Evolutionary conservation across 2,329 filamentous ascomycete genomes (phyloP).

Genomic region (Ceratocystis huliohia): DNA sequence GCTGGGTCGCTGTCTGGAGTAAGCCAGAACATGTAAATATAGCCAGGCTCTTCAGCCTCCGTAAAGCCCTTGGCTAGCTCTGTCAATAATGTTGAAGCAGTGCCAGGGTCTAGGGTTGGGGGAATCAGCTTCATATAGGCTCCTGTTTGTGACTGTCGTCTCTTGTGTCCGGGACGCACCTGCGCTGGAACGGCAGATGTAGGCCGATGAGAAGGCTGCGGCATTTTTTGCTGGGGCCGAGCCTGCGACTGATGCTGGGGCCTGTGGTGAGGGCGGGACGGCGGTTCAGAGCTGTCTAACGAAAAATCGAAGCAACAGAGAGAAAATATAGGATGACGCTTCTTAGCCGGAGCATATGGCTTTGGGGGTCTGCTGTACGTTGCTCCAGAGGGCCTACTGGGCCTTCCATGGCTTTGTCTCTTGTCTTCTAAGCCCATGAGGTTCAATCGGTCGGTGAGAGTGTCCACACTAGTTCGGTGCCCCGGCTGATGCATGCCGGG

Average conservation of each 20-base stretch:
- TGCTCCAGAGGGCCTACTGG: slow-evolving; percentile 21
- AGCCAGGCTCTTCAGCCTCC: slow-evolving; percentile 67
- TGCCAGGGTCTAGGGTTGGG: slow-evolving; percentile 49
- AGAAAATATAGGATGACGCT: slow-evolving; percentile 9
- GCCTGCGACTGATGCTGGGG: not conserved
- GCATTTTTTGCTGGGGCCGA: slow-evolving; percentile 26
- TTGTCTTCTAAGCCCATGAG: slow-evolving; percentile 51
- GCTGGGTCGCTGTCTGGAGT: slow-evolving; percentile 41
- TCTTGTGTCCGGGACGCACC: slow-evolving; percentile 27
- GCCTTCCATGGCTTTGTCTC: slow-evolving; percentile 27
- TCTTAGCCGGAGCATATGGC: slow-evolving; percentile 10
- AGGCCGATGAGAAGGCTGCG: slow-evolving; percentile 32
- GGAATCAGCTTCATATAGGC: slow-evolving; percentile 56
- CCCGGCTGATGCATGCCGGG: slow-evolving; percentile 27
- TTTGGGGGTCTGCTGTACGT: slow-evolving; percentile 20
- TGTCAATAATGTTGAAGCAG: slow-evolving; percentile 55
- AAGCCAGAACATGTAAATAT: slow-evolving; percentile 98
- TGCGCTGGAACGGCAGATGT: slow-evolving; percentile 37
- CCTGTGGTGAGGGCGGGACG: not conserved
- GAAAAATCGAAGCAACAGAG: slow-evolving; percentile 16
- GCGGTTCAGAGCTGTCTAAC: not conserved
- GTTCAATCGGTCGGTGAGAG: slow-evolving; percentile 66
- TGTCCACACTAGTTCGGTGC: slow-evolving; percentile 70
- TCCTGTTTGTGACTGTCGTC: slow-evolving; percentile 20
- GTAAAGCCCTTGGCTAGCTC: slow-evolving; percentile 58